Base-by-base conservation (phyloP, 768 basidiomycete genomes). In the Hypsizygus marmoreus region DNA sequence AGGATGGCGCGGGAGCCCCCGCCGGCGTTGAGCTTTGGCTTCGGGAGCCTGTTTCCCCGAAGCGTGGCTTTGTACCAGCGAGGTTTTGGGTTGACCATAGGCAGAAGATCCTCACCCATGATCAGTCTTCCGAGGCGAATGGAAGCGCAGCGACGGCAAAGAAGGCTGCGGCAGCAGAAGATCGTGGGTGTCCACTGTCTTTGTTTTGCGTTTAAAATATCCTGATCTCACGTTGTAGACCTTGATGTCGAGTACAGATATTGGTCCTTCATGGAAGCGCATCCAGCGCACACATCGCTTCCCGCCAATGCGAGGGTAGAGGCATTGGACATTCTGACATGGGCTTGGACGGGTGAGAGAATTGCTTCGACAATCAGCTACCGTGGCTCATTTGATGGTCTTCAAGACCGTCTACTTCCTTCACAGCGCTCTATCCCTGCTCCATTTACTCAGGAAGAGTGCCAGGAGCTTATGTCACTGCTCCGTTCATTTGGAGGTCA, bases 241-340 rank as follows among this genome's bases (percentile, higher is more conserved):
- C 68, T 88, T 16, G 87, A 91, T 44, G 74, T 82, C 56, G 86
- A 89, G 58, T 88, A 86, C 54, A 73, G 85, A 43, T 92, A 90
- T 58, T 92, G 91, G 91, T 69, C 80, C 5, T 92, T 84, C 58
- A 76, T 92, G 66, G 86, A 90, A 62, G 67, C 77, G 25, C 88
- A 91, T 54, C 90, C 90, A 0, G 86, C 86, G 0, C 90, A 92
- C 60, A 68, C 73, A 6, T 58, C 74, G 0, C 69, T 91, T 20
- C 77, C 84, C 6, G 56, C 66, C 6, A 74, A 71, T 32, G 82
- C 84, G 8, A 75, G 75, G 38, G 64, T 70, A 0, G 89, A 92
- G 53, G 90, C 90, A 1, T 72, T 86, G 57, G 86, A 91, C 43
- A 79, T 80, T 0, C 68, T 92, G 51, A 86, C 80, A 17, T 92